phyloP scores from a whole-genome alignment of 208 protist genomes.

The Leishmania gerbilli region DNA sequence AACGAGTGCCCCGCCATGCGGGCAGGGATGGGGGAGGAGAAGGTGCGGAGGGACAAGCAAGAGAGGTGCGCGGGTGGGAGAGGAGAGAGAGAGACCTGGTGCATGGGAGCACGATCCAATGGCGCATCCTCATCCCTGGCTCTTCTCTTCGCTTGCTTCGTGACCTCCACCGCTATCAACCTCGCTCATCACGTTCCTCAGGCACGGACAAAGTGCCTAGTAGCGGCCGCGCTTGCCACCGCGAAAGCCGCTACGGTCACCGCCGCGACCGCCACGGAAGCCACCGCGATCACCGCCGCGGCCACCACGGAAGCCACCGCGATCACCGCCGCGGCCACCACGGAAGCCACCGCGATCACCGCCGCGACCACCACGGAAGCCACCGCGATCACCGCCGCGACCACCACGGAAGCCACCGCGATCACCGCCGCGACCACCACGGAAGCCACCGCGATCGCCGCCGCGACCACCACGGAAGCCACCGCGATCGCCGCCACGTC shows the following conservation, averaged over 20 bases:
- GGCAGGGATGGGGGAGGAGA: too few species aligned
- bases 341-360: constrained; percentile 71
- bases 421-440: constrained; percentile 58
- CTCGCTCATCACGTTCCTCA: neutral
- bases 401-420: constrained; percentile 62
- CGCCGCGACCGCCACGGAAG: constrained; percentile 48
- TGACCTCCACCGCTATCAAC: neutral
- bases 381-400: constrained; percentile 67
- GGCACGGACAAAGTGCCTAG: neutral
- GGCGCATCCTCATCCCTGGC: neutral
- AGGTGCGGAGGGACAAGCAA: too few species aligned
- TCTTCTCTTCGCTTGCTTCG: neutral
- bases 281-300: constrained; percentile 22
- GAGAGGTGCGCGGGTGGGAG: neutral
- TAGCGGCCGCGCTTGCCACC: constrained; percentile 40
- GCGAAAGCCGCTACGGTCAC: constrained; percentile 57
- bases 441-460: constrained; percentile 46
- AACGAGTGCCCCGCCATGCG: too few species aligned
- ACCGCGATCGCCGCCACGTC: constrained; percentile 50
- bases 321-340: constrained; percentile 33
- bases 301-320: constrained; percentile 10
- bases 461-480: constrained; percentile 51
- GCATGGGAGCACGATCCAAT: neutral
- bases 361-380: constrained; percentile 50
- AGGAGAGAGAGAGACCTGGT: neutral